Percentiles rank a stretch among this genome's conserved stretches.
Evolutionary conservation across 371 early-diverging fungal genomes (phyloP).

Genomic region (Circinella umbellata): DNA sequence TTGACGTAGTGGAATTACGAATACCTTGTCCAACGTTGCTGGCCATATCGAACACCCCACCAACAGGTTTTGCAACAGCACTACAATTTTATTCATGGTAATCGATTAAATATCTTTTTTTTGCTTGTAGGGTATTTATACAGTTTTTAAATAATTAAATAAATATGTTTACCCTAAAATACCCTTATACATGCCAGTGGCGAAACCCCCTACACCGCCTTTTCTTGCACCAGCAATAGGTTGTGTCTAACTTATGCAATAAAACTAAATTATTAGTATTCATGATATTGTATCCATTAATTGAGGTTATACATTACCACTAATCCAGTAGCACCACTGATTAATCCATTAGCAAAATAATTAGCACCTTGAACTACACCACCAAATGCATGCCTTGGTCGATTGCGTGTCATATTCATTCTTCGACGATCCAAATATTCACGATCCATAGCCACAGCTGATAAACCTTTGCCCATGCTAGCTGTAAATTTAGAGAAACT

Average conservation of each 20-base stretch:
- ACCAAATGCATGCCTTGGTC: constrained; percentile 90
- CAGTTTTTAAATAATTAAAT: no score
- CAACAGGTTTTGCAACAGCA: constrained; percentile 86
- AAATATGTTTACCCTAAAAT: constrained; percentile 76
- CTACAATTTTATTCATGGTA: constrained; percentile 27
- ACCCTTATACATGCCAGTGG: constrained; percentile 97
- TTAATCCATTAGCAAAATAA: constrained; percentile 83
- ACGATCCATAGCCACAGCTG: constrained; percentile 95
- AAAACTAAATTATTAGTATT: not conserved
- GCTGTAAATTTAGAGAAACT: constrained; percentile 95
- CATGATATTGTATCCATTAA: not conserved
- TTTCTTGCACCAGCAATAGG: constrained; percentile 93
- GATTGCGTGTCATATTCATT: constrained; percentile 80
- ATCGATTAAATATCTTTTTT: no score
- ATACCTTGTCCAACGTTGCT: constrained; percentile 85
- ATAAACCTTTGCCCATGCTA: constrained; percentile 95
- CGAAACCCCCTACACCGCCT: constrained; percentile 94
- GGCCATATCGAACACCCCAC: constrained; percentile 88
- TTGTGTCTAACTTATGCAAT: constrained; percentile 57
- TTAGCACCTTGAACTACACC: constrained; percentile 93
- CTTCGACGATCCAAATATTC: constrained; percentile 88
- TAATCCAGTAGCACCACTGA: constrained; percentile 88
- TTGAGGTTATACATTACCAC: constrained; percentile 29
- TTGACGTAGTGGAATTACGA: constrained; percentile 94
- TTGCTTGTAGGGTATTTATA: no score